These are phyloP conservation scores for Kluyveromyces marxianus DNA, from an alignment of 1,139 yeast species.

Conservation along the genomic window DNA sequence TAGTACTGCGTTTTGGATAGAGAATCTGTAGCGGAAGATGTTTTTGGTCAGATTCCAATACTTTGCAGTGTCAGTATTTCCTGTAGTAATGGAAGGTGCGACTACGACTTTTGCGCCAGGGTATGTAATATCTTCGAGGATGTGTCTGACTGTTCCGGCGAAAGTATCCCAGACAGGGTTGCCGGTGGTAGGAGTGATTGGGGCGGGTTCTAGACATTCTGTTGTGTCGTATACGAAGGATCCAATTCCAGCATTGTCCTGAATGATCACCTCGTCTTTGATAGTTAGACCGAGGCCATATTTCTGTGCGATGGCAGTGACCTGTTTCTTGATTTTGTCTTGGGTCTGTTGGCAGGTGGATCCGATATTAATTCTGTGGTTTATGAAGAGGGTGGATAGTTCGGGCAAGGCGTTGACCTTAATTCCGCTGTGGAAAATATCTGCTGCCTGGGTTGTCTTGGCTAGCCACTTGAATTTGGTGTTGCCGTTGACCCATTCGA, in stretches of 20 bases:
- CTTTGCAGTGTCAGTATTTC: constrained; percentile 56
- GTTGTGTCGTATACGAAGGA: constrained; percentile 36
- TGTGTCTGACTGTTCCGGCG: constrained; percentile 47
- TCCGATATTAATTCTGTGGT: constrained; percentile 53
- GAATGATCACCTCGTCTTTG: constrained; percentile 17
- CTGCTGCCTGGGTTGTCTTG: constrained; percentile 63
- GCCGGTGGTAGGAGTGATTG: constrained; percentile 42
- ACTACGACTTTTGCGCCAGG: constrained; percentile 44
- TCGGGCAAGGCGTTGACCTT: constrained; percentile 71
- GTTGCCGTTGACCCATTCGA: constrained; percentile 22
- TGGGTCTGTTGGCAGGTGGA: constrained; percentile 38
- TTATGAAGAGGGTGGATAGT: constrained; percentile 44
- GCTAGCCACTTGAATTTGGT: constrained; percentile 38
- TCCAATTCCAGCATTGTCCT: constrained; percentile 23
- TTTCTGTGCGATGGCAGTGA: constrained; percentile 37
- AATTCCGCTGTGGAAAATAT: constrained; percentile 57
- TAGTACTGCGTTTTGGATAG: not conserved
- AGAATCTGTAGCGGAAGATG: constrained; percentile 26
- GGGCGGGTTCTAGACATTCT: constrained; percentile 44
- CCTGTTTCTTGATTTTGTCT: constrained; percentile 35
- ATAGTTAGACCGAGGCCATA: constrained; percentile 42
- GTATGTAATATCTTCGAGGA: constrained; percentile 41
- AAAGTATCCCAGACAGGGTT: constrained; percentile 44
- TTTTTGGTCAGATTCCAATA: constrained; percentile 52
- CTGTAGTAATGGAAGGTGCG: constrained; percentile 48